Evolutionary conservation across 2,329 filamentous ascomycete species (phyloP).

Genomic region (Periconia digitata): DNA sequence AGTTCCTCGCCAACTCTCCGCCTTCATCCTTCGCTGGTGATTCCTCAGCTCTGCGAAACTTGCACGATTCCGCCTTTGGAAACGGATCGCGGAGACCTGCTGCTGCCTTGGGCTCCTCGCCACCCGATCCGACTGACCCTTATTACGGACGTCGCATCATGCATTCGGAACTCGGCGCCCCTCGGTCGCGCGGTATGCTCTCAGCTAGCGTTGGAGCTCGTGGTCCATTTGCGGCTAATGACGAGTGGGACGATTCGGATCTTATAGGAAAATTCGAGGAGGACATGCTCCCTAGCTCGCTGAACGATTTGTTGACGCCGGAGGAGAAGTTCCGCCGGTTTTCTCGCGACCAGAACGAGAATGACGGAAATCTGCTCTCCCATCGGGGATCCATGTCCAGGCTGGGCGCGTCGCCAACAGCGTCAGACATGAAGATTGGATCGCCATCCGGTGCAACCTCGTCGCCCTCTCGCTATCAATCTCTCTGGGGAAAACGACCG

Average conservation of each 20-base stretch:
- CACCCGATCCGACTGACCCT: constrained; percentile 66
- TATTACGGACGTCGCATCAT: constrained; percentile 61
- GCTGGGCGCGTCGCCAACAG: constrained; percentile 51
- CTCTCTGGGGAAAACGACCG: constrained; percentile 57
- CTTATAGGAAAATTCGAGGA: constrained; percentile 79
- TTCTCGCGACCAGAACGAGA: constrained; percentile 59
- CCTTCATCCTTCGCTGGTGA: constrained; percentile 65
- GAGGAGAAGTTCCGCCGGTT: constrained; percentile 62
- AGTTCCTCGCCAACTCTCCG: constrained; percentile 86
- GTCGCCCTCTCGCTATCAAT: constrained; percentile 64
- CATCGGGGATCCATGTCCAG: constrained; percentile 53
- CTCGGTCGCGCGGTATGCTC: constrained; percentile 55
- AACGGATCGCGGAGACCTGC: constrained; percentile 65
- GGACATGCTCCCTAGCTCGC: constrained; percentile 76
- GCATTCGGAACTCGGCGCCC: constrained; percentile 65
- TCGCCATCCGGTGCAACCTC: constrained; percentile 56
- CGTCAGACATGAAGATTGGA: constrained; percentile 47
- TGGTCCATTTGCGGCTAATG: constrained; percentile 44
- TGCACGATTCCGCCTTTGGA: constrained; percentile 68
- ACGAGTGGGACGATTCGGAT: constrained; percentile 54
- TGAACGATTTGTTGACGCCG: constrained; percentile 65
- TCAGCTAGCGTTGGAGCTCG: constrained; percentile 61
- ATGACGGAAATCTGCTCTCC: constrained; percentile 50
- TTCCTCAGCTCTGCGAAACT: constrained; percentile 60
- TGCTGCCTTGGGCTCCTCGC: constrained; percentile 51